Base-by-base conservation (phyloP, 139 green algal genomes). In the Parachlorella kessleri region DNA sequence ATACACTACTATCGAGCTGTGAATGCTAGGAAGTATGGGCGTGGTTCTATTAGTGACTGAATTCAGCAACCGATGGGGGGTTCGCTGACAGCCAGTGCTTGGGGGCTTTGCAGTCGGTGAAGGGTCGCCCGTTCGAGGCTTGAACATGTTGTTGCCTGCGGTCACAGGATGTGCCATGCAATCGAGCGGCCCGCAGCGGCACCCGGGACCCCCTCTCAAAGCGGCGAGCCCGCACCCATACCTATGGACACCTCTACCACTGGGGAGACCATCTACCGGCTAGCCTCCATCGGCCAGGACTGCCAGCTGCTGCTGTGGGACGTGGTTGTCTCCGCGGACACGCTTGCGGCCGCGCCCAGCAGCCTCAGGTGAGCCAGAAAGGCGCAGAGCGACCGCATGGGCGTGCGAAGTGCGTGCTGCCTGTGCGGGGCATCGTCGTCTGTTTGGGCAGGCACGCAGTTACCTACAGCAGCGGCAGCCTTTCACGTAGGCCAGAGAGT, bases 291-390 rank as follows among this genome's bases (percentile, higher is more conserved):
- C 30, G 94, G 90, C 1, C 94, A 97, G 83, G 94, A 98, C 85
- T 89, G 88, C 38, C 81, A 86, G 55, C 72, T 97, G 75, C 87
- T 90, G 66, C 81, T 98, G 53, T 98, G 94, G 94, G 94, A 98
- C 70, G 42, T 98, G 30, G 84, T 80, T 6, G 70, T 93, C 23
- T 75, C 86, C 30, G 86, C 89, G 28, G 86, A 91, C 40, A 18
- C 64, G 64, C 68, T 77, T 74, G 69, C 72, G 63, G 75, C 69
- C 39, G 67, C 38, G n/a, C 40, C 53, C 67, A 70, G 70, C 73
- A 55, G 32, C 36, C 30, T 35, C 9, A 39, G 66, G n/a, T 32
- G 1, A 6, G 30, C 41, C 32, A 28, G 28, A 39, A 30, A 48
- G 28, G 67, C 23, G 30, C 2, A 3, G 66, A 39, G 18, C 32